Evolutionary conservation across 176 grass and related monocot genomes (phyloP).

Genomic region (Panicum miliaceum): DNA sequence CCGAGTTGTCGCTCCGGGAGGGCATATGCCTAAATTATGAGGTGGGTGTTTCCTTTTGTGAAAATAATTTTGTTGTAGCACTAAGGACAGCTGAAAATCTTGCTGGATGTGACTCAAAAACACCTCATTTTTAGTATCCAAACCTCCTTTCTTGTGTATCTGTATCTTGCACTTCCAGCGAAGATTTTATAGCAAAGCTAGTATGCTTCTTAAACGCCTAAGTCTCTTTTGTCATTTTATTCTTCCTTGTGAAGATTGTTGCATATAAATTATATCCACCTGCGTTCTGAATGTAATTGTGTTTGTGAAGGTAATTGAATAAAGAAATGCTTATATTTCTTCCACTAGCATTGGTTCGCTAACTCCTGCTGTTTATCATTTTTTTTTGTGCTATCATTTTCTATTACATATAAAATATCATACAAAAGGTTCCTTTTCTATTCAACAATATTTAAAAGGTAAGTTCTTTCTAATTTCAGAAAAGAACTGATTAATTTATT

Average conservation of each 20-base stretch:
- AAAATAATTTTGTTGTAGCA: conserved; percentile 16
- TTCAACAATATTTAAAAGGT: background rate
- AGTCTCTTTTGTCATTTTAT: background rate
- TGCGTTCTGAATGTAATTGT: background rate
- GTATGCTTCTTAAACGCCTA: background rate
- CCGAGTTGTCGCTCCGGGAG: conserved; percentile 85
- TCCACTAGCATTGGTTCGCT: background rate
- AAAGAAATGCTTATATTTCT: conserved; percentile 19
- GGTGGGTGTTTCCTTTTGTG: conserved; percentile 51
- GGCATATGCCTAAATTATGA: conserved; percentile 78
- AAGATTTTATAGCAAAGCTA: conserved; percentile 28
- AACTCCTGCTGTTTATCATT: background rate
- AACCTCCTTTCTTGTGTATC: conserved; percentile 21
- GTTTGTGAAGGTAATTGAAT: background rate
- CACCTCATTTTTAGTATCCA: background rate
- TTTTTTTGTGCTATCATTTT: conserved; percentile 14
- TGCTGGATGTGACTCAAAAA: conserved; percentile 13
- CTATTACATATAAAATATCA: background rate
- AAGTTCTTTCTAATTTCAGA: background rate
- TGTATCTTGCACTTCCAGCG: conserved; percentile 26
- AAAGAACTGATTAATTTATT: conserved; percentile 26
- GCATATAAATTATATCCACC: background rate
- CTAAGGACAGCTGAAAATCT: conserved; percentile 7
- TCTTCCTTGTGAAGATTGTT: conserved; percentile 16
- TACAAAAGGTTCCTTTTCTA: background rate